phyloP scores from a whole-genome alignment of 371 early-diverging fungal species.

The Rhizopus arrhizus region DNA sequence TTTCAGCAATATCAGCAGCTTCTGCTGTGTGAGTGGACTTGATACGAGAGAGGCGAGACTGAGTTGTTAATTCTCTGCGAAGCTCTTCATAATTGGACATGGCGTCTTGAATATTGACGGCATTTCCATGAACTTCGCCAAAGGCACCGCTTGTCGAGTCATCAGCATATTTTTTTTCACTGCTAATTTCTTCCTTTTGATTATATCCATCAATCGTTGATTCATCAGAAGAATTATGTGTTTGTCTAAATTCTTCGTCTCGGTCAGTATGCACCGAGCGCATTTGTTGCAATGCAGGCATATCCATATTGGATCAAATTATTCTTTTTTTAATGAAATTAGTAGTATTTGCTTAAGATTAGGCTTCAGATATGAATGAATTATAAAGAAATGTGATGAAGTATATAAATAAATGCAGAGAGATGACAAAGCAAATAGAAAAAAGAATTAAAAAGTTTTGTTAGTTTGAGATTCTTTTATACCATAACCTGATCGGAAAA shows the following conservation, averaged over 20 bases:
- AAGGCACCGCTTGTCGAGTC: conserved; percentile 24
- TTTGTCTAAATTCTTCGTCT: conserved; percentile 24
- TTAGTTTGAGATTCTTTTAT: conserved; percentile 9
- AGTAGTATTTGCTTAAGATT: neutral
- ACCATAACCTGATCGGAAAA: conserved; percentile 15
- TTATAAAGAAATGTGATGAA: conserved; percentile 4
- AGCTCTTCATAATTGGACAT: conserved; percentile 49
- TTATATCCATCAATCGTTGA: conserved; percentile 25
- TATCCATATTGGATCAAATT: conserved; percentile 30
- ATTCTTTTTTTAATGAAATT: neutral
- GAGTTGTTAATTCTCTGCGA: conserved; percentile 48
- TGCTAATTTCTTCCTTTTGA: conserved; percentile 24
- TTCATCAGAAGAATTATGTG: conserved; percentile 20
- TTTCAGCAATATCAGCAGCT: conserved; percentile 17
- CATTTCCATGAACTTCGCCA: conserved; percentile 50
- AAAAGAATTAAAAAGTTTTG: neutral
- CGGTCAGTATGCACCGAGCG: conserved; percentile 15
- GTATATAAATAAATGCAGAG: neutral
- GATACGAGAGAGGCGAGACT: conserved; percentile 36
- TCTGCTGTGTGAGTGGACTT: conserved; percentile 28
- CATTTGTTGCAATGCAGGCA: conserved; percentile 27
- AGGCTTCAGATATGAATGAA: neutral
- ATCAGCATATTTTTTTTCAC: conserved; percentile 5
- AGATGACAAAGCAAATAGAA: conserved; percentile 5
- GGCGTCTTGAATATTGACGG: conserved; percentile 50